These are phyloP conservation scores for Takashimella koratensis DNA, from an alignment of 1,284 basidiomycete species.

Conservation along the genomic window DNA sequence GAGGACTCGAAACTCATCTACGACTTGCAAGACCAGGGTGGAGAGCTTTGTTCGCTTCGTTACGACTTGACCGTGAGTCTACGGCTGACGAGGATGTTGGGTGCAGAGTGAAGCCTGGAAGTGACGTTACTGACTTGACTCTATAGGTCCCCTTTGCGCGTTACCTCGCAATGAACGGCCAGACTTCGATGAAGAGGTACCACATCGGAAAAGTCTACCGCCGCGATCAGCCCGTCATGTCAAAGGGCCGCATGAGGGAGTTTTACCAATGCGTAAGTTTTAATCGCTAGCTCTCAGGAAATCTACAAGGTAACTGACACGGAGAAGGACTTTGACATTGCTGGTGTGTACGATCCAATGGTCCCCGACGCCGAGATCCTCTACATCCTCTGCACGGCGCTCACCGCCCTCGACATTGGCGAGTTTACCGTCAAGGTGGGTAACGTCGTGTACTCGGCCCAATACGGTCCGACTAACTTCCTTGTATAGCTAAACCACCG, in stretches of 20 bases:
- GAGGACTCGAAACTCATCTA: conserved; percentile 98
- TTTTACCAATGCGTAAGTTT: conserved; percentile 89
- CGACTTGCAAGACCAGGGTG: conserved; percentile 97
- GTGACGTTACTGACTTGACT: conserved; percentile 6
- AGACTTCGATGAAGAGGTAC: conserved; percentile 77
- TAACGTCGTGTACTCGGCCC: neutral
- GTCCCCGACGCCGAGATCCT: conserved; percentile 93
- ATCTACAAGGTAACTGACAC: conserved; percentile 7
- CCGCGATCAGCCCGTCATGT: conserved; percentile 95
- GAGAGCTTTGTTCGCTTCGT: conserved; percentile 88
- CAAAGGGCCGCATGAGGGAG: conserved; percentile 96
- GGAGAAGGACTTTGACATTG: conserved; percentile 86
- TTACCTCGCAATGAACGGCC: conserved; percentile 91
- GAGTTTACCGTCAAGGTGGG: conserved; percentile 89
- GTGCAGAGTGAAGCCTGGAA: neutral
- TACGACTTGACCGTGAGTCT: conserved; percentile 84
- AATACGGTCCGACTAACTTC: conserved; percentile 3
- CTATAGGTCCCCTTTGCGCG: conserved; percentile 78
- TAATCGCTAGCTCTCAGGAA: neutral
- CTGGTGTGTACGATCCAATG: conserved; percentile 93
- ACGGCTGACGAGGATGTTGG: neutral
- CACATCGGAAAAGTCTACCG: conserved; percentile 98
- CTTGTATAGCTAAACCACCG: conserved; percentile 82
- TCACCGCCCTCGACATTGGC: conserved; percentile 80
- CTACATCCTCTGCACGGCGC: conserved; percentile 74